Evolutionary conservation across 2,329 filamentous ascomycete genomes (phyloP).

Genomic region (Trematosphaeria pertusa): DNA sequence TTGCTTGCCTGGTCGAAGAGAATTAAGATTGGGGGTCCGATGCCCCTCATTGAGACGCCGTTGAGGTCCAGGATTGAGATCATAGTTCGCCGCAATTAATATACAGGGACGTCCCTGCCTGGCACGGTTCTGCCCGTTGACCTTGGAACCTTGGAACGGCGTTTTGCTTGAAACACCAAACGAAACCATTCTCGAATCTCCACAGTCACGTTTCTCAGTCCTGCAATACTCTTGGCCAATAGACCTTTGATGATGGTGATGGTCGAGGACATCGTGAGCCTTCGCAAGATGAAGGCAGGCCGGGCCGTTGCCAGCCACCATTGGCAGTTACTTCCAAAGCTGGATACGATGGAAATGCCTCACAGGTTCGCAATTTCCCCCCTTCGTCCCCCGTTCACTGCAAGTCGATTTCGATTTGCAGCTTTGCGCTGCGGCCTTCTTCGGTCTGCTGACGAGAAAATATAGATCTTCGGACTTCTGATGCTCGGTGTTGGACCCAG

Average conservation of each 20-base stretch:
- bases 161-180: conserved; percentile 19
- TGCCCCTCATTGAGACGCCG: too few species aligned
- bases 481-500: conserved; percentile 3
- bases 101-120: conserved; percentile 11
- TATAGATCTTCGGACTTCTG: conserved; percentile 5
- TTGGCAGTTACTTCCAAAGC: too few species aligned
- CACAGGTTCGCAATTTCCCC: too few species aligned
- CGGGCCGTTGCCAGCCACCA: too few species aligned
- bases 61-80: background rate
- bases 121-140: background rate
- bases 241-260: too few species aligned
- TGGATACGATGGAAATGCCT: too few species aligned
- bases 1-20: background rate
- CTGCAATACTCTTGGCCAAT: conserved; percentile 2
- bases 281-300: too few species aligned
- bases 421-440: background rate
- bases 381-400: too few species aligned
- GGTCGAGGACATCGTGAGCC: too few species aligned
- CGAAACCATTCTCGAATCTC: conserved; percentile 18
- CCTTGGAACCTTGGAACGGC: too few species aligned
- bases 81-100: conserved; percentile 3
- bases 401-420: background rate
- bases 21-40: background rate
- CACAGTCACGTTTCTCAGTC: background rate
- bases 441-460: conserved; percentile 5